Evolutionary conservation across 2,329 filamentous ascomycete species (phyloP), one percentile per base, ranked within the genome.

Genomic region (Phialophora macrospora): DNA sequence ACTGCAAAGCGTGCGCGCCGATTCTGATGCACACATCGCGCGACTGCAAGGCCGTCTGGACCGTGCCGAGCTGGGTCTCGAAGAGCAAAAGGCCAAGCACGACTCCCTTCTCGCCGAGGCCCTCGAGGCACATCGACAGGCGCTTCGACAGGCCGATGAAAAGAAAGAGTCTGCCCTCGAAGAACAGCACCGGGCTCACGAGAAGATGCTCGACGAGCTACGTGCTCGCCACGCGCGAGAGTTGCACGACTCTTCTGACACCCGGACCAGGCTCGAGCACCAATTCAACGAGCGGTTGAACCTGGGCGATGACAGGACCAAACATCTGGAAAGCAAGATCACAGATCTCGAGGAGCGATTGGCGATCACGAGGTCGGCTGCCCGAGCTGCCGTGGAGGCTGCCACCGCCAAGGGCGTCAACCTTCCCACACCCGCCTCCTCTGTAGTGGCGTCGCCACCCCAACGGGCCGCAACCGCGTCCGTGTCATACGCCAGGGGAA

Each of bases 271-370:
- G 57, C 83, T 88, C 2, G 93, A 97, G 77, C 85, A 89, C 68
- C 90, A 93, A 75, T 85, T 96, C 51, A 85, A 90, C 55, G 92
- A 97, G 74, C 88, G 91, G 28, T 85, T 98, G 62, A 88, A 87
- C 69, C 84, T 98, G 63, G 91, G 92, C 0, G 87, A 93, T 8
- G 91, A 92, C 63, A 96, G 94, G 82, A 87, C 90, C 3, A 88
- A 93, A 72, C 90, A 96, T 75, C 86, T 96, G 24, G 90, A 96
- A 75, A 93, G 97, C 73, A 92, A 91, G 72, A 86, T 97, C 28
- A 79, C 85, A 4, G 90, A 96, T 72, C 83, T 98, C 1, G 92
- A 97, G 76, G 93, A 97, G 77, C 94, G 93, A 77, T 85, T 99
- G 17, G 90, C 96, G 72, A 90, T 98, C 72, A 90, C 94, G 26